These are phyloP conservation scores for Alternaria metachromatica DNA, from an alignment of 2,329 filamentous ascomycete species.

Conservation along the genomic window DNA sequence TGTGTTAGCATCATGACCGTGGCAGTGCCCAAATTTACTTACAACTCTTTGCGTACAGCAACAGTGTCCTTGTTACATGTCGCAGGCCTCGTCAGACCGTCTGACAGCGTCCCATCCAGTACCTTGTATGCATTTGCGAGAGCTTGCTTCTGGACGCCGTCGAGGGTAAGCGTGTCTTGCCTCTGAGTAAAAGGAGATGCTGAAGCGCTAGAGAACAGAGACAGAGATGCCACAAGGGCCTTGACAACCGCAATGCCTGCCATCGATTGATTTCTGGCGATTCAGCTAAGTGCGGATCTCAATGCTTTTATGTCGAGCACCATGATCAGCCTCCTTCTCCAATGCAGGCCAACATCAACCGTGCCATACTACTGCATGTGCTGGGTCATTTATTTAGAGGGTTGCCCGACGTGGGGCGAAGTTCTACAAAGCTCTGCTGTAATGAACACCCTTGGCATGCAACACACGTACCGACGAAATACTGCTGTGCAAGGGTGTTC, in stretches of 20 bases:
- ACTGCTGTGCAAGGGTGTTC: neutral
- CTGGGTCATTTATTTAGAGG: slow-evolving; percentile 12
- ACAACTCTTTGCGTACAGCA: slow-evolving; percentile 56
- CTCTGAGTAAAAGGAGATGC: slow-evolving; percentile 29
- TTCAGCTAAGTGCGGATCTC: neutral
- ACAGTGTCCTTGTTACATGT: slow-evolving; percentile 50
- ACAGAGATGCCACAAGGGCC: slow-evolving; percentile 30
- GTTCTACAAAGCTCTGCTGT: neutral
- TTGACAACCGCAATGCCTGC: slow-evolving; percentile 26
- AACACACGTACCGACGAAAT: neutral
- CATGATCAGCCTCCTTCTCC: neutral
- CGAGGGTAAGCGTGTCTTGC: slow-evolving; percentile 29
- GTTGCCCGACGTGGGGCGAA: neutral
- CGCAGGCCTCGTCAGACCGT: slow-evolving; percentile 33
- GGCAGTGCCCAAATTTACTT: neutral
- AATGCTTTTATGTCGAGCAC: slow-evolving; percentile 2
- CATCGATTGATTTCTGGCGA: slow-evolving; percentile 20
- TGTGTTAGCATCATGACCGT: neutral
- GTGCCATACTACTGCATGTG: slow-evolving; percentile 2
- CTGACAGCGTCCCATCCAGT: slow-evolving; percentile 35
- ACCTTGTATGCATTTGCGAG: slow-evolving; percentile 37
- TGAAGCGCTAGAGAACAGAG: slow-evolving; percentile 24
- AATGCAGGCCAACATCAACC: neutral
- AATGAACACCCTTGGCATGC: neutral
- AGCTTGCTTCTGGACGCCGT: slow-evolving; percentile 35